phyloP scores from a whole-genome alignment of 1,284 basidiomycete species.

The Rhodotorula sp. region DNA sequence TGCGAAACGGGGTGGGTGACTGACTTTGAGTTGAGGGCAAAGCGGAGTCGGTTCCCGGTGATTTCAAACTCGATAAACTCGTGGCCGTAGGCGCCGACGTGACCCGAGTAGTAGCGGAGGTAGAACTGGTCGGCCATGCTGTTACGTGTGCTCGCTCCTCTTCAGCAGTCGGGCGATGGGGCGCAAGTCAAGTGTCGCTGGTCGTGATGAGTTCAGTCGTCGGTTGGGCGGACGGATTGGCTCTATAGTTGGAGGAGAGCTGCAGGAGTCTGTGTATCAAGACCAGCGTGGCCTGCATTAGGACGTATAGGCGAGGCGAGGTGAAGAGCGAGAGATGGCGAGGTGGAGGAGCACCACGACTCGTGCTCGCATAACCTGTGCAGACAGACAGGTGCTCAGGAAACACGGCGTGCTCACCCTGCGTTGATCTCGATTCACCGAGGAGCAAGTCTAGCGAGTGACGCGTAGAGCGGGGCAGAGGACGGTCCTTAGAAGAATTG shows the following conservation, averaged over 20 bases:
- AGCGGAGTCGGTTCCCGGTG: constrained; percentile 88
- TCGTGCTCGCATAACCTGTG: no score
- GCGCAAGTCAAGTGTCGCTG: no score
- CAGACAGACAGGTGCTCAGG: neutral
- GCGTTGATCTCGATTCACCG: no score
- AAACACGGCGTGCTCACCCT: no score
- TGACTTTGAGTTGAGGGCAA: constrained; percentile 95
- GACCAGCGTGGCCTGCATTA: no score
- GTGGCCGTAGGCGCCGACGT: constrained; percentile 93
- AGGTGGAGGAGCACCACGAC: neutral
- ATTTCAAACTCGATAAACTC: constrained; percentile 99
- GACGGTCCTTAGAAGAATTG: no score
- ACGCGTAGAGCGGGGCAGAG: no score
- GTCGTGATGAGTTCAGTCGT: no score
- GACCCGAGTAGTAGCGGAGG: constrained; percentile 62
- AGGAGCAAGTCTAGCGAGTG: no score
- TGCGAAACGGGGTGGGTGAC: neutral
- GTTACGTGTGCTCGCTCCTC: neutral
- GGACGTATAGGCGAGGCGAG: neutral
- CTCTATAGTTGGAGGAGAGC: no score
- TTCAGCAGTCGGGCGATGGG: neutral
- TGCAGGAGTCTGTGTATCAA: no score
- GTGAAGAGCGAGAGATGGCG: neutral
- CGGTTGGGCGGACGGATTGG: no score
- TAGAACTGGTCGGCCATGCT: constrained; percentile 41